Conservation (phyloP, 2,329 filamentous ascomycete species). For the Epichloe elymi region DNA sequence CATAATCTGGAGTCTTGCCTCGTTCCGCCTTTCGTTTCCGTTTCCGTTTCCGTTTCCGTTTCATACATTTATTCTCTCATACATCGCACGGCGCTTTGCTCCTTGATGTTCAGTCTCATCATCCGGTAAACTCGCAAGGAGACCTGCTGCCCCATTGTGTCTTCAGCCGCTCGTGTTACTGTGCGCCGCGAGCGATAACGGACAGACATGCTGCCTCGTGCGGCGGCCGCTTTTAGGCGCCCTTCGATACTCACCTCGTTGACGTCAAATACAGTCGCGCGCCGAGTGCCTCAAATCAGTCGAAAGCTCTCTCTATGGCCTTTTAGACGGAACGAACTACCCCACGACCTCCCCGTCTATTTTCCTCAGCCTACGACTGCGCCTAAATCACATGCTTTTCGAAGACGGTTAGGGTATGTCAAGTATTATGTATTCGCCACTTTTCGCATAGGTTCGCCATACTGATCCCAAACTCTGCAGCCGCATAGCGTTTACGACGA, state of each 20-base stretch:
- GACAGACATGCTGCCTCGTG: conserved; percentile 11
- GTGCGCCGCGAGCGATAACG: conserved; percentile 1
- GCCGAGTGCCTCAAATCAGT: not conserved
- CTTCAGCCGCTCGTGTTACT: not conserved
- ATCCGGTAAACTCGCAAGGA: not conserved
- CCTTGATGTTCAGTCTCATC: not conserved
- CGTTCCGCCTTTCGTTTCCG: not conserved
- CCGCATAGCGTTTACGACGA: conserved; percentile 17
- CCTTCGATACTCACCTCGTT: conserved; percentile 9
- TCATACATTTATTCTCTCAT: not conserved
- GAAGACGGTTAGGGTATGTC: conserved; percentile 3
- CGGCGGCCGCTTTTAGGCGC: conserved; percentile 11
- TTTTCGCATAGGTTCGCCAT: not conserved
- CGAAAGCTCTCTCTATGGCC: conserved; percentile 22
- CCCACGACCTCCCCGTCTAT: conserved; percentile 18
- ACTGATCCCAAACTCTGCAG: conserved; percentile 7
- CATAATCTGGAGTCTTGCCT: not conserved
- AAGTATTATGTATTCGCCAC: not conserved
- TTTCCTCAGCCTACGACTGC: conserved; percentile 13
- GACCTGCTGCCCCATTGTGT: not conserved
- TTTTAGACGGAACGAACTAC: conserved; percentile 14
- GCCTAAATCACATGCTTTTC: conserved; percentile 1
- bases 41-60: not conserved
- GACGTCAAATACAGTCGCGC: conserved; percentile 10
- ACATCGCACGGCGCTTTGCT: not conserved